Evolutionary conservation across 192 early-diverging fungal species (phyloP), one percentile per base, ranked within the genome.

Genomic region (Coemansia pectinata): DNA sequence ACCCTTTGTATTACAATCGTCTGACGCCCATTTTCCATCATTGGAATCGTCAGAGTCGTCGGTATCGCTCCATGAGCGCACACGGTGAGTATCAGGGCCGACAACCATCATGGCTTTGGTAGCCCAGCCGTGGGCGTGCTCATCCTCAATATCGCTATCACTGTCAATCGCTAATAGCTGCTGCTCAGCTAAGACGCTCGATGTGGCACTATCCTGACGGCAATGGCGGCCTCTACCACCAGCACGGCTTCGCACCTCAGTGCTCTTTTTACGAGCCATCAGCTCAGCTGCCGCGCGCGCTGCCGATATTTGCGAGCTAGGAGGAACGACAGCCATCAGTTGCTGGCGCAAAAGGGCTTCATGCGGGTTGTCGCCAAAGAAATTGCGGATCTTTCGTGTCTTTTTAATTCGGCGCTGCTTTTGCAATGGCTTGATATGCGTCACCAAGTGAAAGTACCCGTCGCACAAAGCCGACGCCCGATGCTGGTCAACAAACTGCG

Each of bases 281-380:
- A 83, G 27, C 53, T 83, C 81, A 1, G 73, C 81, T 0, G 81
- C 81, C 2, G 81, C 81, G 0, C 77, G 62, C 0, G 76, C 76
- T 1, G 81, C 81, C 17, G 63, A 38, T 53, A 40, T 27, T 4
- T 83, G 81, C 39, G 81, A 78, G 70, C 81, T 83, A 2, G 81
- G 81, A 42, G 81, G 81, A 1, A 83, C 81, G 12, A 83, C 73
- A 3, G 81, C 76, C 70, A 83, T 75, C 38, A 76, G 67, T 72
- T 85, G 90, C 76, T 76, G 73, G 34, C 79, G 73, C 71, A 91
- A 63, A 33, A 85, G 77, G 31, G 89, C 87, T 38, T 77, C 78
- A 14, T 86, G 74, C 21, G 86, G 88, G 25, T 88, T 77, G 52
- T 86, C 77, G 31, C 90, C 90, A 83, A 91, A 91, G 78, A 91